Percentiles rank a stretch among this genome's conserved stretches.
phyloP scores from a whole-genome alignment of 2,329 filamentous ascomycete species.

The Cordyceps cicadae region DNA sequence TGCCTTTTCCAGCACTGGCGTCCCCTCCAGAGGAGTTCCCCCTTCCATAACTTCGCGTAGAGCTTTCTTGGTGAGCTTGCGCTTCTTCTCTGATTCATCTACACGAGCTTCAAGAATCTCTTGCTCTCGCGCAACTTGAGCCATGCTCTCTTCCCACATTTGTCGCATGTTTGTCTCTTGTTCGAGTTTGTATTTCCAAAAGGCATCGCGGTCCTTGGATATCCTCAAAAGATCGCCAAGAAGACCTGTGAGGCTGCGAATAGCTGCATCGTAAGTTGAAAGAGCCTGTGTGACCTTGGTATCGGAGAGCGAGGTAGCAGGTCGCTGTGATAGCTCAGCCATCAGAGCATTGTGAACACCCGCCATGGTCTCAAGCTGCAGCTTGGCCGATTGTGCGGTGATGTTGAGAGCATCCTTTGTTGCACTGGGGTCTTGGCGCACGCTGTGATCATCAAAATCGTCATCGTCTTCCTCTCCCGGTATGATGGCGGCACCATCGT shows the following conservation, averaged over 20 bases:
- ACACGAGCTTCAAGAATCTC: slow-evolving; percentile 83
- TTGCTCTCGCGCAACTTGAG: slow-evolving; percentile 88
- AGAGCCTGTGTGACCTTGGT: slow-evolving; percentile 68
- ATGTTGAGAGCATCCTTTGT: slow-evolving; percentile 95
- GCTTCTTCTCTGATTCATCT: slow-evolving; percentile 82
- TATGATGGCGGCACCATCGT: slow-evolving; percentile 28
- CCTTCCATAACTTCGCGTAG: slow-evolving; percentile 74
- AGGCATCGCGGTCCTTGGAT: slow-evolving; percentile 85
- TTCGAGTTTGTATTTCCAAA: slow-evolving; percentile 93
- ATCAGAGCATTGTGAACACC: slow-evolving; percentile 79
- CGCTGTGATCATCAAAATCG: slow-evolving; percentile 67
- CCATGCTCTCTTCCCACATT: slow-evolving; percentile 99
- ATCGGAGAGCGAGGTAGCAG: slow-evolving; percentile 66
- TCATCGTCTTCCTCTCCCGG: slow-evolving; percentile 58
- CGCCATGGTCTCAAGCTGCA: slow-evolving; percentile 85
- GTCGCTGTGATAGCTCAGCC: slow-evolving; percentile 56
- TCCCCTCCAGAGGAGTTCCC: slow-evolving; percentile 28
- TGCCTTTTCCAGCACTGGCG: slow-evolving; percentile 21
- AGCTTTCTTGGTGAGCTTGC: slow-evolving; percentile 80
- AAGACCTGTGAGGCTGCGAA: slow-evolving; percentile 76
- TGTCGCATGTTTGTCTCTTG: slow-evolving; percentile 84
- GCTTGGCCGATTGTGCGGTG: slow-evolving; percentile 85
- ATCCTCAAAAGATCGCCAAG: slow-evolving; percentile 85
- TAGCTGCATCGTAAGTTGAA: slow-evolving; percentile 78
- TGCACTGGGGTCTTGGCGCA: slow-evolving; percentile 61